Evolutionary conservation across 2,329 filamentous ascomycete genomes (phyloP), one percentile per base, ranked within the genome.

Genomic region (Trichoderma afroharzianum): DNA sequence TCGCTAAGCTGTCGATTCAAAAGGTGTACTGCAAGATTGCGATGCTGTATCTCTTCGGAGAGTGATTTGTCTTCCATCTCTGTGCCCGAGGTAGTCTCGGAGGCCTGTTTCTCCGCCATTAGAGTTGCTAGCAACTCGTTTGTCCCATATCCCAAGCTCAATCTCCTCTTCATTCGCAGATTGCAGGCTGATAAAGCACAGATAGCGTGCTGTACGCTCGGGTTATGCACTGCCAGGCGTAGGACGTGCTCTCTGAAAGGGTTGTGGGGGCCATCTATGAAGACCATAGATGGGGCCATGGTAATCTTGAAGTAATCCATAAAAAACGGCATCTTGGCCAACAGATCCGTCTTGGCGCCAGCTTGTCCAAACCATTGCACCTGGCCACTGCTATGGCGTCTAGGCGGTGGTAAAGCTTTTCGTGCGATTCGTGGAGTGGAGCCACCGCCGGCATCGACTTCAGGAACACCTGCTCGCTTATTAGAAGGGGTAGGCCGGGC

Each of bases 241-340:
- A 97, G 86, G 70, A 98, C 90, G 78, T 97, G 92, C 76, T 91
- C 90, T 73, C 94, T 88, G 79, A 95, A 98, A 1, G 95, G 95
- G 80, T 97, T 98, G 73, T 87, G 87, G 1, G 93, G 92, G 12
- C 91, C 91, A 79, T 98, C 95, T 80, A 97, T 94, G 75, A 94
- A 93, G 64, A 98, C 94, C 81, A 98, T 93, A 72, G 94, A 93
- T 6, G 93, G 93, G 75, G 94, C 96, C 83, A 98, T 95, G 78
- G 93, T 93, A 80, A 94, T 94, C 78, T 95, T 92, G 82, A 97
- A 98, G 82, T 97, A 97, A 79, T 97, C 92, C 84, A 98, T 92
- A 78, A 97, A 91, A 81, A 92, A 97, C 75, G 92, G 91, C 84
- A 97, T 92, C 78, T 94, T 92, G 72, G 91, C 89, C 73, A 93